Evolutionary conservation across 202 grass and related monocot genomes (phyloP).

Genomic region (Thinopyrum obtusiflorum): DNA sequence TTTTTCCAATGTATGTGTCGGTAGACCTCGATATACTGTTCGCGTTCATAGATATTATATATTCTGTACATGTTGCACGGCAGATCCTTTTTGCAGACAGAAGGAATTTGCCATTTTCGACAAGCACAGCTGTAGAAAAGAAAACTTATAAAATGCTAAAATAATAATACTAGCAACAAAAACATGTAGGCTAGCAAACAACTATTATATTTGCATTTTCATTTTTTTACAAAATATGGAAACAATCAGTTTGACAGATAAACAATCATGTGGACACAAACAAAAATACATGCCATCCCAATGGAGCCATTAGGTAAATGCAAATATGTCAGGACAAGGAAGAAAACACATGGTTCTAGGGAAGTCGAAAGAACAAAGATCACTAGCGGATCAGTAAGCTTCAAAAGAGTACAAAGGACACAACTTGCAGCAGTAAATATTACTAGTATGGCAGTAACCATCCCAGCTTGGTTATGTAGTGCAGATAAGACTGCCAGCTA

Average conservation of each 20-base stretch:
- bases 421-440: not conserved
- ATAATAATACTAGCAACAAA: conserved; percentile 7
- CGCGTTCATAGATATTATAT: conserved; percentile 73
- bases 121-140: conserved; percentile 66
- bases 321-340: not conserved
- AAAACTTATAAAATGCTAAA: conserved; percentile 26
- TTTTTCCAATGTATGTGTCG: conserved; percentile 74
- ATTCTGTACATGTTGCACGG: conserved; percentile 77
- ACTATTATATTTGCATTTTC: not conserved
- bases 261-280: not conserved
- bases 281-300: not conserved
- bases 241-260: not conserved
- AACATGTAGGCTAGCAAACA: not conserved
- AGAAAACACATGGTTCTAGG: not conserved
- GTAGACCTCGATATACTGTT: conserved; percentile 61
- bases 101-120: conserved; percentile 90
- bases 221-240: conserved; percentile 5
- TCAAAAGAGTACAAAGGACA: not conserved
- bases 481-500: not conserved
- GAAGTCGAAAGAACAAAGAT: conserved; percentile 11
- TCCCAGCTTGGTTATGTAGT: not conserved
- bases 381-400: not conserved
- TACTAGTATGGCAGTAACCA: not conserved
- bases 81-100: conserved; percentile 84
- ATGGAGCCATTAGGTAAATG: not conserved